A percentile compares a stretch with the other conserved stretches of the same genome.
phyloP scores from a whole-genome alignment of 208 protist genomes.

The Tritrichomonas musculus region DNA sequence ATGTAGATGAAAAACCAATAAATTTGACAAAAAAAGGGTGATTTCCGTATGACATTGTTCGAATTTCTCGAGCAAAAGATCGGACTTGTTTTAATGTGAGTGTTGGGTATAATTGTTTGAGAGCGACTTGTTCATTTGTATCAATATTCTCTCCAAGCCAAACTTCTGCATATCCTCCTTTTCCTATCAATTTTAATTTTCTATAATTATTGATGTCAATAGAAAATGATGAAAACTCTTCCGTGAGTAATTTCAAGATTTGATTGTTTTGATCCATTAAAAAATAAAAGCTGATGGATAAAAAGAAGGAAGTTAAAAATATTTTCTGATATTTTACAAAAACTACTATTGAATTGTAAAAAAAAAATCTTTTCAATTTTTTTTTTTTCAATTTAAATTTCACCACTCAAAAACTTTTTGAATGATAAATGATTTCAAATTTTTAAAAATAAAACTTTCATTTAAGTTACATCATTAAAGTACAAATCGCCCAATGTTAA shows the following conservation, averaged over 20 bases:
- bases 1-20: not conserved
- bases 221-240: not conserved
- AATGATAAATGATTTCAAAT: too few species aligned
- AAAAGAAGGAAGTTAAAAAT: not conserved
- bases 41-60: not conserved
- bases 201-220: not conserved
- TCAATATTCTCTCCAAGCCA: not conserved
- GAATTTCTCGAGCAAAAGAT: not conserved
- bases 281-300: not conserved
- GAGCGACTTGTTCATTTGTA: not conserved
- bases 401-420: too few species aligned
- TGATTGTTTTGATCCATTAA: not conserved
- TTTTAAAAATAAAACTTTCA: too few species aligned
- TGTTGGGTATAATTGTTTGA: not conserved
- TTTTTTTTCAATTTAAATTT: too few species aligned
- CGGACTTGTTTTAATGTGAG: not conserved
- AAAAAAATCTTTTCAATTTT: too few species aligned
- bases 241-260: not conserved
- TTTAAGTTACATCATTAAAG: too few species aligned
- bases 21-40: slow-evolving; percentile 4
- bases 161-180: slow-evolving; percentile 21
- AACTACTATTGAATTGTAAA: too few species aligned
- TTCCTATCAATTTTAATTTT: not conserved
- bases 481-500: too few species aligned
- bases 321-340: not conserved